These are phyloP conservation scores for Bipolaris victoriae DNA, from an alignment of 2,329 filamentous ascomycete species.

Conservation along the genomic window DNA sequence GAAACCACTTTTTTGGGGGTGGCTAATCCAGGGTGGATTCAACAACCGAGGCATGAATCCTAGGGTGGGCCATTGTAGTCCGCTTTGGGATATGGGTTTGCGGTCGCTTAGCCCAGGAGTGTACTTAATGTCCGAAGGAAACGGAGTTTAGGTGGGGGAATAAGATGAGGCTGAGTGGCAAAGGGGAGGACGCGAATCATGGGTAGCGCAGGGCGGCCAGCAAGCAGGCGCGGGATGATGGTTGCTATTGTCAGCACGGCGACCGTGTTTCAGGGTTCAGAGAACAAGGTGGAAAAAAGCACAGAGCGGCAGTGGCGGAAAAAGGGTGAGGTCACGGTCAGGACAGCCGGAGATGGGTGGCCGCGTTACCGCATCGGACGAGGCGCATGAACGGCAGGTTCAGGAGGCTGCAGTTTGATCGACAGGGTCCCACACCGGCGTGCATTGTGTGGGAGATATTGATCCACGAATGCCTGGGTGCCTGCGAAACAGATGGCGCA, in stretches of 20 bases:
- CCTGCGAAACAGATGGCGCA: slow-evolving; percentile 14
- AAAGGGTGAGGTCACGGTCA: not conserved
- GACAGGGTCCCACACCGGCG: slow-evolving; percentile 9
- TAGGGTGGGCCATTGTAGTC: not conserved
- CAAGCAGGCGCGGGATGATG: too few species aligned
- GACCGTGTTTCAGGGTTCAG: slow-evolving; percentile 14
- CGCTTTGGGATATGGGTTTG: not conserved
- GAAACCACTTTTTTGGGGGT: not conserved
- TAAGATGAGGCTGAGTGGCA: slow-evolving; percentile 2
- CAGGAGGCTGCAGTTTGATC: slow-evolving; percentile 15
- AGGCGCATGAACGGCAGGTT: slow-evolving; percentile 16
- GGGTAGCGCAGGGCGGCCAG: not conserved
- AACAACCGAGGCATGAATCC: slow-evolving; percentile 2
- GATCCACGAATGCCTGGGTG: slow-evolving; percentile 12
- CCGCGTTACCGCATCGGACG: slow-evolving; percentile 12
- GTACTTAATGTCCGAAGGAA: slow-evolving; percentile 7
- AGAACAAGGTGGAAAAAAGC: not conserved
- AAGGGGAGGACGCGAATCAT: not conserved
- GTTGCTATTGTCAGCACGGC: not conserved
- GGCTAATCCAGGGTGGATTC: slow-evolving; percentile 4
- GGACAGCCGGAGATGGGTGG: not conserved
- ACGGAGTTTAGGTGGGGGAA: slow-evolving; percentile 1
- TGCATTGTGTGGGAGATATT: slow-evolving; percentile 12
- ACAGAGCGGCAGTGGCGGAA: slow-evolving; percentile 5
- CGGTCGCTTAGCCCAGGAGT: slow-evolving; percentile 3